Percentiles rank a stretch among this genome's conserved stretches.
Conservation (phyloP, 2,329 filamentous ascomycete genomes). For the Aspergillus pseudoglaucus region DNA sequence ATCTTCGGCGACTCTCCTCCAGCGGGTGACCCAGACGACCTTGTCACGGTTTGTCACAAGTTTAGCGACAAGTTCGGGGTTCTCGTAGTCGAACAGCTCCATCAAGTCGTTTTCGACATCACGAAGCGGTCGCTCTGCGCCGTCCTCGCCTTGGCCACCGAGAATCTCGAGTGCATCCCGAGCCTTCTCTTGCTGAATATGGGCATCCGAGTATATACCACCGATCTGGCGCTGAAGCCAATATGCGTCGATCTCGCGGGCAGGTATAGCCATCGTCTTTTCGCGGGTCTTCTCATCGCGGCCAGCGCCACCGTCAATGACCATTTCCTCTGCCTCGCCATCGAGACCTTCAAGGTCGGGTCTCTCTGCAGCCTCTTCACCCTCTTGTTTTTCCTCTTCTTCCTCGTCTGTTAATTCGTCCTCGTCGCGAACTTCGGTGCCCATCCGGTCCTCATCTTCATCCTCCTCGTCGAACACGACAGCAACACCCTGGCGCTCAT, state of each 20-base stretch:
- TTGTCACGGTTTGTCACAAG: constrained; percentile 89
- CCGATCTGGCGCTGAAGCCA: constrained; percentile 95
- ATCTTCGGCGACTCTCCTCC: constrained; percentile 74
- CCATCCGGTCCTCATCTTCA: constrained; percentile 72
- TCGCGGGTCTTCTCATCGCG: constrained; percentile 39
- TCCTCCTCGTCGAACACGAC: constrained; percentile 95
- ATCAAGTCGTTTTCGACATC: constrained; percentile 98
- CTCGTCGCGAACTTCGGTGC: constrained; percentile 75
- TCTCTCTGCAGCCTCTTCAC: constrained; percentile 38
- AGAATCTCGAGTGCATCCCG: constrained; percentile 75
- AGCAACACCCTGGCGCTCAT: constrained; percentile 92
- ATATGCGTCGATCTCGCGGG: constrained; percentile 91
- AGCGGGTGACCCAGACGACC: constrained; percentile 88
- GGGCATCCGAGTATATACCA: constrained; percentile 78
- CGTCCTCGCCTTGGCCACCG: constrained; percentile 65
- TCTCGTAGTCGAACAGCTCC: constrained; percentile 96
- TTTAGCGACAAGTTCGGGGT: constrained; percentile 85
- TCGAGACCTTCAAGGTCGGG: constrained; percentile 37
- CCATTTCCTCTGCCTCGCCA: constrained; percentile 62
- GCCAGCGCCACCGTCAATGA: constrained; percentile 63
- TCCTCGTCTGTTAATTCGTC: constrained; percentile 73
- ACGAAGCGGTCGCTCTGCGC: constrained; percentile 75
- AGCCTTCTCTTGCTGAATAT: constrained; percentile 90
- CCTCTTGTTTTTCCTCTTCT: constrained; percentile 52
- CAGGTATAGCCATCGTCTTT: constrained; percentile 58